These are phyloP conservation scores for Coprinopsis marcescibilis DNA, from an alignment of 768 basidiomycete genomes.

Conservation along the genomic window DNA sequence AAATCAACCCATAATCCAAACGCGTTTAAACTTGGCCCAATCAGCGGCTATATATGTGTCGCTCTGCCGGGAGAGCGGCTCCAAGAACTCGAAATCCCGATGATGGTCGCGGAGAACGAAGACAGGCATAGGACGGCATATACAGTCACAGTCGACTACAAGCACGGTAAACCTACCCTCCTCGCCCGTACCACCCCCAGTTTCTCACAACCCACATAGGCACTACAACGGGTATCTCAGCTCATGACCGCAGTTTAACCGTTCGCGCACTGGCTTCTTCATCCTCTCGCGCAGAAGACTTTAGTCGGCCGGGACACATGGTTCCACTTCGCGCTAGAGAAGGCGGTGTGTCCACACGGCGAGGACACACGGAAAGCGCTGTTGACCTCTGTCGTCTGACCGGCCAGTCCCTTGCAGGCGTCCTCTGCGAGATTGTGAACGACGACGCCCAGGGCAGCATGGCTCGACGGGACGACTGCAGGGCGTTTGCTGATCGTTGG, in stretches of 20 bases:
- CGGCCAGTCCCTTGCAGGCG: conserved; percentile 61
- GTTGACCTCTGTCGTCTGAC: conserved; percentile 84
- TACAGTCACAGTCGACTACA: conserved; percentile 92
- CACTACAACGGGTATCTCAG: conserved; percentile 95
- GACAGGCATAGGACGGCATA: conserved; percentile 93
- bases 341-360: conserved; percentile 81
- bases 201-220: conserved; percentile 37
- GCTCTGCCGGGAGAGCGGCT: conserved; percentile 75
- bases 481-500: conserved; percentile 85
- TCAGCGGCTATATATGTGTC: conserved; percentile 91
- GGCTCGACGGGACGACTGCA: conserved; percentile 93
- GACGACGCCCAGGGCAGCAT: conserved; percentile 85
- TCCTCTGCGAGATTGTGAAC: conserved; percentile 94
- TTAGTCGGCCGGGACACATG: conserved; percentile 91
- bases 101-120: conserved; percentile 91
- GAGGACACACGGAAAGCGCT: conserved; percentile 90
- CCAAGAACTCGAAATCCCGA: conserved; percentile 73
- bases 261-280: conserved; percentile 75
- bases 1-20: background rate
- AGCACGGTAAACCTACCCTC: conserved; percentile 48
- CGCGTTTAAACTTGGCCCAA: background rate
- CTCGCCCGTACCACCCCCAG: conserved; percentile 9
- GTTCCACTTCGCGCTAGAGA: conserved; percentile 84
- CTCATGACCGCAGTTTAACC: conserved; percentile 88
- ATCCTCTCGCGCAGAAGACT: conserved; percentile 52